Conservation (phyloP, 2,329 filamentous ascomycete genomes). For the Diaporthe sp. region DNA sequence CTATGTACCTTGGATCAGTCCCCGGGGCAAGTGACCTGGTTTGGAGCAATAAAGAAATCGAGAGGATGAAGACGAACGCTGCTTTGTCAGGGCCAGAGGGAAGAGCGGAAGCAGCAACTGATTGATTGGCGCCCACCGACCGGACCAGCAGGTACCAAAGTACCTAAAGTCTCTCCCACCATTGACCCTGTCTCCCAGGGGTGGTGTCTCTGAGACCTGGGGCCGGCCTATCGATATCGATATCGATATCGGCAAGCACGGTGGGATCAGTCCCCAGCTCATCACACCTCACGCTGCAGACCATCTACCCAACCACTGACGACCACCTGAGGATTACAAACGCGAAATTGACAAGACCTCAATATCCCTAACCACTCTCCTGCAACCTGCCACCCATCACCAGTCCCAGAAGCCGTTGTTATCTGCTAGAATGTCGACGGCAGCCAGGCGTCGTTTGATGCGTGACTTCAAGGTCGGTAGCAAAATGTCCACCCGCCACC, state of each 20-base stretch:
- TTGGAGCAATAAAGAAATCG: neutral
- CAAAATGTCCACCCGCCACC: conserved; percentile 27
- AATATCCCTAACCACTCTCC: neutral
- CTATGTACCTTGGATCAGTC: neutral
- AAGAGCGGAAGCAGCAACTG: neutral
- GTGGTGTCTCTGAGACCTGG: neutral
- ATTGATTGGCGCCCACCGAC: conserved; percentile 6
- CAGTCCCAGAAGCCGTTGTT: conserved; percentile 6
- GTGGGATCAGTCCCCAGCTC: conserved; percentile 20
- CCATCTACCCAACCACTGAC: conserved; percentile 1
- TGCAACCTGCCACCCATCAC: neutral
- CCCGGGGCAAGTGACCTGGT: neutral
- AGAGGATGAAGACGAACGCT: neutral
- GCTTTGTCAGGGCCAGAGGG: neutral
- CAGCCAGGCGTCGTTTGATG: conserved; percentile 96
- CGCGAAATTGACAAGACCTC: neutral
- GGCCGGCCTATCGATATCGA: conserved; percentile 3
- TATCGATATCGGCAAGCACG: conserved; percentile 35
- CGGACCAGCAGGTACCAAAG: conserved; percentile 4
- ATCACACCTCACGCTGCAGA: conserved; percentile 21
- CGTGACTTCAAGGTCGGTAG: conserved; percentile 92
- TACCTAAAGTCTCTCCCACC: neutral
- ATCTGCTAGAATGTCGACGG: conserved; percentile 77
- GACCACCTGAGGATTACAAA: conserved; percentile 5
- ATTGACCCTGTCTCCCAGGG: neutral